Evolutionary conservation across 2,329 filamentous ascomycete species (phyloP).

Genomic region (Orbilia oligospora): DNA sequence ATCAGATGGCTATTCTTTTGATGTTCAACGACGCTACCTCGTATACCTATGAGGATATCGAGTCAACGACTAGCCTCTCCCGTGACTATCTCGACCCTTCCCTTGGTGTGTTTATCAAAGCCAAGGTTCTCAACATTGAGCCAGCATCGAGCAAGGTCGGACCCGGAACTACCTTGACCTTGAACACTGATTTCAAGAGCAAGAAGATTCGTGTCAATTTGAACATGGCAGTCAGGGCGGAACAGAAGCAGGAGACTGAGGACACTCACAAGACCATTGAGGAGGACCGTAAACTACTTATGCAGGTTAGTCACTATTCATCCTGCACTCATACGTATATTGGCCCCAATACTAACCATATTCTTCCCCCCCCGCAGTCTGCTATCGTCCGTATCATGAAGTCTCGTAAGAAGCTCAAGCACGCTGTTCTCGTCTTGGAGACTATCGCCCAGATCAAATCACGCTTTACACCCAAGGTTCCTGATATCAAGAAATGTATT

Average conservation of each 20-base stretch:
- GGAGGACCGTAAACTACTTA: conserved; percentile 94
- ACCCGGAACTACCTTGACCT: conserved; percentile 81
- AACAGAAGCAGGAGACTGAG: conserved; percentile 94
- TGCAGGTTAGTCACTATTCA: conserved; percentile 79
- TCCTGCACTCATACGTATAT: background rate
- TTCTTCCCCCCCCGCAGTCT: conserved; percentile 73
- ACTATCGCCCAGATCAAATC: conserved; percentile 95
- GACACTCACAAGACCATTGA: conserved; percentile 99
- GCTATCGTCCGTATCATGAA: conserved; percentile 99
- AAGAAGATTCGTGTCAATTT: conserved; percentile 99
- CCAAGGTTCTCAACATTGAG: conserved; percentile 83
- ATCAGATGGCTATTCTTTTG: conserved; percentile 95
- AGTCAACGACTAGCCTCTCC: conserved; percentile 82
- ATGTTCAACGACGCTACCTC: conserved; percentile 93
- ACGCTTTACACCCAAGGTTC: conserved; percentile 91
- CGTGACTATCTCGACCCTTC: conserved; percentile 89
- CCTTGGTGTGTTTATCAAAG: conserved; percentile 88
- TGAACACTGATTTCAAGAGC: conserved; percentile 97
- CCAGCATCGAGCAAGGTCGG: conserved; percentile 82
- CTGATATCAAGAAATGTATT: conserved; percentile 99
- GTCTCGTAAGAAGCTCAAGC: conserved; percentile 98
- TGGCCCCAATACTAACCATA: background rate
- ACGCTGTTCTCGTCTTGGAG: conserved; percentile 91
- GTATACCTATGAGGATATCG: conserved; percentile 88
- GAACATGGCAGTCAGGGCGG: conserved; percentile 93